A percentile compares a stretch with the other conserved stretches of the same genome.
phyloP scores from a whole-genome alignment of 2,329 filamentous ascomycete genomes.

The Arthrobotrys musiformis region DNA sequence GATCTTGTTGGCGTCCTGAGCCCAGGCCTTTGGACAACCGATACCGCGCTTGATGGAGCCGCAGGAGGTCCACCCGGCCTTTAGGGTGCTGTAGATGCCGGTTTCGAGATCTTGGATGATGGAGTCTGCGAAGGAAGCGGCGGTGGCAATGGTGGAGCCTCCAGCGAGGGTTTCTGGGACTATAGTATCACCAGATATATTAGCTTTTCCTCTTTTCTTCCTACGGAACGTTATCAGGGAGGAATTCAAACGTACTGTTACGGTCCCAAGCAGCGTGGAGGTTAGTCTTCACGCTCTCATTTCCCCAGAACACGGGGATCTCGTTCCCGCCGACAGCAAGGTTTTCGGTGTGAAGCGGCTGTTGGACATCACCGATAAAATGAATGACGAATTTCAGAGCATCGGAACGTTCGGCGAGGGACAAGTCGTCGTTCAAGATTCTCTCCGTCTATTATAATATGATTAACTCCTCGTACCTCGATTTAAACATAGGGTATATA shows the following conservation, averaged over 20 bases:
- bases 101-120: constrained; percentile 69
- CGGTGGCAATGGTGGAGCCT: constrained; percentile 19
- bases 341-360: constrained; percentile 74
- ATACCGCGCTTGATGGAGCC: constrained; percentile 69
- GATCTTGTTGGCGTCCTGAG: constrained; percentile 71
- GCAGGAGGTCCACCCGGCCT: constrained; percentile 69
- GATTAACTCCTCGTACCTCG: too few relatives aligned
- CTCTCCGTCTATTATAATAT: constrained; percentile 22
- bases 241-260: constrained; percentile 68
- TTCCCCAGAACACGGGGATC: constrained; percentile 72
- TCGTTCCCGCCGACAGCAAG: constrained; percentile 74
- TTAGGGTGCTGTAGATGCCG: constrained; percentile 69
- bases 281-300: constrained; percentile 67
- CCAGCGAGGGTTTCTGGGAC: constrained; percentile 51
- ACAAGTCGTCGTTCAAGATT: constrained; percentile 27
- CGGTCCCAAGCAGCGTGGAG: constrained; percentile 79
- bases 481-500: constrained; percentile 56
- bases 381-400: constrained; percentile 58
- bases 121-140: constrained; percentile 67
- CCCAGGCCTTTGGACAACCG: constrained; percentile 72
- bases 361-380: constrained; percentile 76
- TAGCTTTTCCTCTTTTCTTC: constrained; percentile 64
- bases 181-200: constrained; percentile 57
- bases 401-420: constrained; percentile 40
- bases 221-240: constrained; percentile 64